Evolutionary conservation across 371 early-diverging fungal genomes (phyloP).

Genomic region (Batkoa obscura): DNA sequence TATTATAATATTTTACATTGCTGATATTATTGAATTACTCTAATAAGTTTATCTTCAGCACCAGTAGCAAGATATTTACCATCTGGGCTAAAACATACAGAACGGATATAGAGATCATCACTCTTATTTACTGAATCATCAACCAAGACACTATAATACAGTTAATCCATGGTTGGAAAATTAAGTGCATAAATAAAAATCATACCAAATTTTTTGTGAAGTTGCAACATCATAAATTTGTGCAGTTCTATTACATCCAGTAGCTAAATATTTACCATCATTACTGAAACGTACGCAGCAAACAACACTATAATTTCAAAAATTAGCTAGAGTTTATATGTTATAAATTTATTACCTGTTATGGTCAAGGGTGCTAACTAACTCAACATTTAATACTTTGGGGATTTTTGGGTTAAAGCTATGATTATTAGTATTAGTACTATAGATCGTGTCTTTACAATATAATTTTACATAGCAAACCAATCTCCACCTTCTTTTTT

Average conservation of each 20-base stretch:
- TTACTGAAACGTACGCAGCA: conserved; percentile 91
- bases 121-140: conserved; percentile 56
- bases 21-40: conserved; percentile 22
- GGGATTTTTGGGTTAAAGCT: conserved; percentile 54
- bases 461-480: conserved; percentile 52
- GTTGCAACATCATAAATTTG: conserved; percentile 71
- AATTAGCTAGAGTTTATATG: not conserved
- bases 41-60: conserved; percentile 89
- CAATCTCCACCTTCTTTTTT: conserved; percentile 83
- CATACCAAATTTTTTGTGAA: conserved; percentile 47
- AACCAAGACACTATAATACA: conserved; percentile 35
- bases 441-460: not conserved
- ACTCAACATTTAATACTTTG: conserved; percentile 54
- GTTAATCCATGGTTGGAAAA: not conserved
- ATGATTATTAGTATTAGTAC: not conserved
- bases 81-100: conserved; percentile 93
- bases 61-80: conserved; percentile 85
- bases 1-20: not conserved
- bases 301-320: conserved; percentile 45
- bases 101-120: conserved; percentile 81
- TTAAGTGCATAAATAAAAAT: not conserved
- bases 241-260: conserved; percentile 84
- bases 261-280: conserved; percentile 81
- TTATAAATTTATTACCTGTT: conserved; percentile 14
- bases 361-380: conserved; percentile 75